Percentiles rank a stretch among this genome's conserved stretches.
Conservation (phyloP, 2,329 filamentous ascomycete species). For the Chrysosporium keratinophilum region DNA sequence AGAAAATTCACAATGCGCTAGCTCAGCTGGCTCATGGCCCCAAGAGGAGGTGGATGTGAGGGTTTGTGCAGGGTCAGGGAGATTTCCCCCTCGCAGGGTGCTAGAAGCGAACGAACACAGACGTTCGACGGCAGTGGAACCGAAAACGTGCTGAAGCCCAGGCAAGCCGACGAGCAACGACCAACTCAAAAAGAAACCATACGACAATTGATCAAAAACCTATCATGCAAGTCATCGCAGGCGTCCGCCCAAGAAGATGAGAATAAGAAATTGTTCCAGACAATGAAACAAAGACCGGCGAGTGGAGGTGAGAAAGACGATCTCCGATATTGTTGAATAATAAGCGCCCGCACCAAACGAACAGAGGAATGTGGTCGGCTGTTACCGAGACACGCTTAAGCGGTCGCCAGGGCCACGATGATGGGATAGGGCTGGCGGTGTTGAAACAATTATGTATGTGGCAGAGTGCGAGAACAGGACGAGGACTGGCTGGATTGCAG, state of each 20-base stretch:
- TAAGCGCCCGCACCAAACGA: conserved; percentile 9
- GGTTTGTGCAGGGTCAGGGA: not conserved
- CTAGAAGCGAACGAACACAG: no score
- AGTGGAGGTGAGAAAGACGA: conserved; percentile 5
- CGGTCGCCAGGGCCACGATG: not conserved
- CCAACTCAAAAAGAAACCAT: not conserved
- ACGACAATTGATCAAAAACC: not conserved
- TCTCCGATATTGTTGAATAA: conserved; percentile 2
- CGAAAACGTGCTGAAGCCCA: no score
- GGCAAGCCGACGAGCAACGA: not conserved
- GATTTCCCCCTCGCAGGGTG: not conserved
- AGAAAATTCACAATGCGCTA: not conserved
- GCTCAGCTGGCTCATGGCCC: not conserved
- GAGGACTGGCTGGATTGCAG: not conserved
- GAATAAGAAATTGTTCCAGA: conserved; percentile 1
- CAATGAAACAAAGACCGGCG: conserved; percentile 8
- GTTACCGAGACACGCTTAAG: not conserved
- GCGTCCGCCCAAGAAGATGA: not conserved
- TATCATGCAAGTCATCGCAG: conserved; percentile 8
- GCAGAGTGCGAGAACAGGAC: not conserved
- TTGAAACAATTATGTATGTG: conserved; percentile 5
- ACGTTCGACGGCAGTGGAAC: no score
- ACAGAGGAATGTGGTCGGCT: not conserved
- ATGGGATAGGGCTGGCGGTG: conserved; percentile 5
- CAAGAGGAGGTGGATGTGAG: not conserved